Evolutionary conservation across 441 rosid species (phyloP), one percentile per base, ranked within the genome.

Genomic region (Gossypium armourianum): DNA sequence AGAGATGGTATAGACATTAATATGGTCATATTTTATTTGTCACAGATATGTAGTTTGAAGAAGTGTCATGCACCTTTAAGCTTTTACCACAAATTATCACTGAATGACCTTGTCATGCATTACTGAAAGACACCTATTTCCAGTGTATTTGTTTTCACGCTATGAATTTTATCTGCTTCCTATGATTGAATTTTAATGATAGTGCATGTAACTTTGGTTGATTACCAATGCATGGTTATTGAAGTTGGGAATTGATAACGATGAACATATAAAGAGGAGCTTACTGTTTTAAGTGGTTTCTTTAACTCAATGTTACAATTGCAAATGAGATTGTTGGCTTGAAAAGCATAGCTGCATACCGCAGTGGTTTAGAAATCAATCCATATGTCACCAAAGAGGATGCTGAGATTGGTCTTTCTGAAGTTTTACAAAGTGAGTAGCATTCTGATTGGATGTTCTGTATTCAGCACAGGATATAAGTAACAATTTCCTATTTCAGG

Each of bases 291-390:
- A 19, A 66, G 75, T 77, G 75, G 59, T 74, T 74, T 85, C 88
- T 96, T 90, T 92, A 88, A 59, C 53, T 77, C n/a, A 19, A 7
- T 29, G 40, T 70, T 75, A 92, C 92, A 75, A 82, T 82, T 76
- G 85, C 86, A 67, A 61, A 74, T 75, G 74, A 87, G 76, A 81
- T 92, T 73, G 80, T 83, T 83, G 90, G 91, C 73, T 79, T 94
- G 61, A 94, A 92, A 83, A 89, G 91, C 70, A 81, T 92, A 62
- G 99, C 94, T 77, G 99, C 99, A 49, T 94, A 92, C 65, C 96
- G 97, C 56, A 84, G 92, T 75, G 97, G 99, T 67, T 81, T 94
- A 77, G 90, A 84, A 55, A 90, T 94, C 72, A 79, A 90, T 70
- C 77, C 97, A 61, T 68, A 80, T 61, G 89, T 89, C 75, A 74